Base-by-base conservation (phyloP, 140 eudicot species). In the Anethum foeniculum region DNA sequence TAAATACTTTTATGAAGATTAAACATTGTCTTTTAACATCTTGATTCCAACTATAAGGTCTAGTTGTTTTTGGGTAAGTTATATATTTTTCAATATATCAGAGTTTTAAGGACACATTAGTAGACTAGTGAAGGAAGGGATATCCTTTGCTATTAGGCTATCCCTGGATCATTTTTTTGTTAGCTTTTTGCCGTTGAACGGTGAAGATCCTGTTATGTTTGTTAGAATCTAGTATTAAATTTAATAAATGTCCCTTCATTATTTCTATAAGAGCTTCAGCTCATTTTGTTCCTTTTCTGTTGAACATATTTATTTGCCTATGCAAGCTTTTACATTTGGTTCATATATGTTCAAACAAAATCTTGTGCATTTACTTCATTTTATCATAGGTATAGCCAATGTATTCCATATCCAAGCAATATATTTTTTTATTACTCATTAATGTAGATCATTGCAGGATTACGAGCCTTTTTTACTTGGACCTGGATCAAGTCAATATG, bases 401-500 rank as follows among this genome's bases (percentile, higher is more conserved):
- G n/a, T 28, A 68, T 68, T 0, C 18, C 8, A 67, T 27, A 21
- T 60, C 16, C 15, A 60, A n/a, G 23, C 32, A 58, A 58, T 58
- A 2, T 58, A 1, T n/a, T 58, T 14, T 14, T 58, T 58, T 10
- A 60, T 25, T n/a, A 60, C 69, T n/a, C 32, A 60, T 10, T 60
- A 32, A 7, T 67, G 41, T 38, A 79, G 4, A 11, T 38, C 44
- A 25, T 71, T 82, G 81, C 84, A 87, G 96, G 93, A 85, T n/a
- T 83, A 71, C 71, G 90, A 87, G 71, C 90, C 84, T 58, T 39
- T 89, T 52, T 72, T 87, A 34, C 90, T 92, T 60, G 80, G 39
- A 75, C 85, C 77, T 68, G 88, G 88, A 85, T 79, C 85, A 39
- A 86, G 80, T 19, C 91, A 88, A 27, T 90, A 90, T 76, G 41